Conservation (phyloP, 148 eudicot genomes). For the Rhododendron vialii region DNA sequence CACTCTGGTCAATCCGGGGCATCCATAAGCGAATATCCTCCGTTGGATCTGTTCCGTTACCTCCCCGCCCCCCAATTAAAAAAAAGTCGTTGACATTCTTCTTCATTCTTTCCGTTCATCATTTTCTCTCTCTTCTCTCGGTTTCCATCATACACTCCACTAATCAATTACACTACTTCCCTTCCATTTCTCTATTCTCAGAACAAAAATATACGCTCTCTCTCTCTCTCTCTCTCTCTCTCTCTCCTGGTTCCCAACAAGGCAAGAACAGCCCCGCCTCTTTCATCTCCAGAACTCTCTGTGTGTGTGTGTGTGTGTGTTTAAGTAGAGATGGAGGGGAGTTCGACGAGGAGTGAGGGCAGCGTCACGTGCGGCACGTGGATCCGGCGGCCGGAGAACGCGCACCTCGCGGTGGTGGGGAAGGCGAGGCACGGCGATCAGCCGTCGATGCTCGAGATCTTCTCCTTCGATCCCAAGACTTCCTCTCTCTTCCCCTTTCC, state of each 20-base stretch:
- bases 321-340: slow-evolving; percentile 20
- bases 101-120: background rate
- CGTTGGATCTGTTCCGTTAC: background rate
- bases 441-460: slow-evolving; percentile 58
- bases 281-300: background rate
- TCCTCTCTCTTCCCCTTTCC: slow-evolving; percentile 66
- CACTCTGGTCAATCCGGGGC: background rate
- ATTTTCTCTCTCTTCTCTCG: background rate
- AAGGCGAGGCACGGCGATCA: slow-evolving; percentile 31
- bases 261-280: background rate
- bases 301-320: background rate
- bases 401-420: slow-evolving; percentile 58
- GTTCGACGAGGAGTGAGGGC: slow-evolving; percentile 32
- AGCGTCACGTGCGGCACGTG: slow-evolving; percentile 63
- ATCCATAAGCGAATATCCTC: background rate
- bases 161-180: background rate
- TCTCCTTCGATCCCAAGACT: slow-evolving; percentile 46
- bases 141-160: too few relatives aligned
- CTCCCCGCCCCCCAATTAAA: background rate
- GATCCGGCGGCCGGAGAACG: slow-evolving; percentile 88
- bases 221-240: background rate
- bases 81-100: background rate
- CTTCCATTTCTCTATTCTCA: background rate
- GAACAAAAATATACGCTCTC: background rate
- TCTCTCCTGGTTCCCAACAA: background rate